Evolutionary conservation across 257 asterid genomes (phyloP).

Genomic region (Nicotiana knightiana): DNA sequence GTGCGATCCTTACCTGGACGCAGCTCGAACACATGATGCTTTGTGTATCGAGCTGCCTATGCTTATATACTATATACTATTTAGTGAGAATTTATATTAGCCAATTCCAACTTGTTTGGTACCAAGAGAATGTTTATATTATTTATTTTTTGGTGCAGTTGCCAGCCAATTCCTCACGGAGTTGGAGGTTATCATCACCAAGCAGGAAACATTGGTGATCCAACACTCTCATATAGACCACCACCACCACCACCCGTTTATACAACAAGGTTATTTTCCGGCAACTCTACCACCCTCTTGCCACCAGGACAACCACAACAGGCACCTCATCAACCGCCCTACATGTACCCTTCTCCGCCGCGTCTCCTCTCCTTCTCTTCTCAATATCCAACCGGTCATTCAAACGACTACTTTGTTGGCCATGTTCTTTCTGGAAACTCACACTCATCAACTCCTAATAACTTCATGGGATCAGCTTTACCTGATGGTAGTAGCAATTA

Average conservation of each 20-base stretch:
- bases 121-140: too few species aligned
- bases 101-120: too few species aligned
- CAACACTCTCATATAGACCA: slow-evolving; percentile 35
- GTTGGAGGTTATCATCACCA: slow-evolving; percentile 54
- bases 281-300: slow-evolving; percentile 24
- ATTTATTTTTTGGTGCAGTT: slow-evolving; percentile 17
- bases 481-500: slow-evolving; percentile 27
- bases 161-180: slow-evolving; percentile 56
- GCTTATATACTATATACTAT: too few species aligned
- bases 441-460: slow-evolving; percentile 16
- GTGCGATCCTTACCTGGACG: rapidly evolving
- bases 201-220: slow-evolving; percentile 29
- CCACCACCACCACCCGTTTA: slow-evolving; percentile 30
- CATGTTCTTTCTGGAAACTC: slow-evolving; percentile 38
- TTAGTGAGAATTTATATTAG: too few species aligned
- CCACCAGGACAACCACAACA: slow-evolving; percentile 23
- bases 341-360: slow-evolving; percentile 57
- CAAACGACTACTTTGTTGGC: slow-evolving; percentile 57
- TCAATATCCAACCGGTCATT: slow-evolving; percentile 25
- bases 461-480: slow-evolving; percentile 5
- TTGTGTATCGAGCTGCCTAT: too few species aligned
- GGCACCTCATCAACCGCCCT: slow-evolving; percentile 19
- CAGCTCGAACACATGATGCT: too few species aligned
- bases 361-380: slow-evolving; percentile 43
- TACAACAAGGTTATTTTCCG: slow-evolving; percentile 46